These are phyloP conservation scores for Chrysoporthe cubensis DNA, from an alignment of 2,329 filamentous ascomycete genomes.

Conservation along the genomic window DNA sequence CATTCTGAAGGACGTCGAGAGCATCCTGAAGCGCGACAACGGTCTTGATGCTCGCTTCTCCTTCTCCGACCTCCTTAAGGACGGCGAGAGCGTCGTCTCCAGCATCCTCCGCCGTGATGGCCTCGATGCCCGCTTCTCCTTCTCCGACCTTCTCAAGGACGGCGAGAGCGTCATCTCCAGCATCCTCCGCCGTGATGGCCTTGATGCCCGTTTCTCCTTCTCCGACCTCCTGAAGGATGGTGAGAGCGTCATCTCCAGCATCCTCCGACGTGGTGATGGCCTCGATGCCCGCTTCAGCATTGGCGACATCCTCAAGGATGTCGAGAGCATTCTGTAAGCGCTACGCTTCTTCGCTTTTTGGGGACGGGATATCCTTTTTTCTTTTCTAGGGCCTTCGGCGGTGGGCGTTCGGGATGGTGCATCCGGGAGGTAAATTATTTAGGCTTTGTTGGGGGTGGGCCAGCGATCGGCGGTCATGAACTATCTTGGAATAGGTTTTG, in stretches of 20 bases:
- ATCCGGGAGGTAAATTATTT: neutral
- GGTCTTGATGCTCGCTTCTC: slow-evolving; percentile 11
- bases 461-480: neutral
- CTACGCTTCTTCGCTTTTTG: neutral
- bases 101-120: slow-evolving; percentile 7
- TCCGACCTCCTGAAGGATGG: slow-evolving; percentile 5
- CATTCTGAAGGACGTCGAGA: neutral
- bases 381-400: neutral
- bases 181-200: slow-evolving; percentile 1
- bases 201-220: slow-evolving; percentile 10
- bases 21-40: neutral
- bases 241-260: slow-evolving; percentile 1
- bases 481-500: neutral
- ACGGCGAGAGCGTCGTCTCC: neutral
- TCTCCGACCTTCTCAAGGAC: slow-evolving; percentile 3
- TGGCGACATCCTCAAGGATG: slow-evolving; percentile 6
- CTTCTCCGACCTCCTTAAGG: slow-evolving; percentile 5
- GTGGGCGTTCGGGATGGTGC: neutral
- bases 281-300: slow-evolving; percentile 7
- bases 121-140: slow-evolving; percentile 5
- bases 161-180: slow-evolving; percentile 1
- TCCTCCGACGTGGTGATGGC: neutral
- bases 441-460: neutral
- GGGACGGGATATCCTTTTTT: neutral
- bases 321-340: slow-evolving; percentile 1